Conservation (phyloP, 2,329 filamentous ascomycete species). For the Rutstroemia sp. region DNA sequence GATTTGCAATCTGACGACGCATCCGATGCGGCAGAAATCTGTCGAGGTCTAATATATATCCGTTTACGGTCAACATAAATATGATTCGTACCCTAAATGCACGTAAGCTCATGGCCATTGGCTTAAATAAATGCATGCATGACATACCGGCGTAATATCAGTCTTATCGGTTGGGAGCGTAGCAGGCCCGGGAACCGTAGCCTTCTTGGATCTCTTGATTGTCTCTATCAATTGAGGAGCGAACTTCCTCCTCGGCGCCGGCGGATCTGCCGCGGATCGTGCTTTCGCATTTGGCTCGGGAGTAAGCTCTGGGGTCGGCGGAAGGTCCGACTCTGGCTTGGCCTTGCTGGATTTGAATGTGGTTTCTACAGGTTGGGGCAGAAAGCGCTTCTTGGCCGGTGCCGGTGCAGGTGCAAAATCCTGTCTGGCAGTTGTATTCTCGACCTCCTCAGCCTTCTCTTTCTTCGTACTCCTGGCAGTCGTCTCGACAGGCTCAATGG, state of each 20-base stretch:
- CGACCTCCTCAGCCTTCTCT: constrained; percentile 16
- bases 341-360: constrained; percentile 53
- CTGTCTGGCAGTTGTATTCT: constrained; percentile 23
- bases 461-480: constrained; percentile 33
- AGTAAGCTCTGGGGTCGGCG: constrained; percentile 49
- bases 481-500: constrained; percentile 37
- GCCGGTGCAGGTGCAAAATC: constrained; percentile 17
- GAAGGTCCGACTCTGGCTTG: constrained; percentile 26
- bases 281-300: constrained; percentile 43
- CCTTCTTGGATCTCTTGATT: constrained; percentile 61
- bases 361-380: constrained; percentile 65
- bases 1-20: neutral
- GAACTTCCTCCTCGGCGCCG: constrained; percentile 45
- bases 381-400: constrained; percentile 51
- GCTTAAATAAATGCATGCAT: constrained; percentile 7
- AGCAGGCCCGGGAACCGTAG: constrained; percentile 55
- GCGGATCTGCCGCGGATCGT: constrained; percentile 26
- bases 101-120: neutral
- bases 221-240: constrained; percentile 78
- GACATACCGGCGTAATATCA: constrained; percentile 49
- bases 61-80: constrained; percentile 25
- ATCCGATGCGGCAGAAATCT: constrained; percentile 5
- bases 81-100: constrained; percentile 13
- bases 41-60: constrained; percentile 18
- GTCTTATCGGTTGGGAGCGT: constrained; percentile 62